Evolutionary conservation across 208 protist species (phyloP).

Genomic region (Crithidia fasciculata): DNA sequence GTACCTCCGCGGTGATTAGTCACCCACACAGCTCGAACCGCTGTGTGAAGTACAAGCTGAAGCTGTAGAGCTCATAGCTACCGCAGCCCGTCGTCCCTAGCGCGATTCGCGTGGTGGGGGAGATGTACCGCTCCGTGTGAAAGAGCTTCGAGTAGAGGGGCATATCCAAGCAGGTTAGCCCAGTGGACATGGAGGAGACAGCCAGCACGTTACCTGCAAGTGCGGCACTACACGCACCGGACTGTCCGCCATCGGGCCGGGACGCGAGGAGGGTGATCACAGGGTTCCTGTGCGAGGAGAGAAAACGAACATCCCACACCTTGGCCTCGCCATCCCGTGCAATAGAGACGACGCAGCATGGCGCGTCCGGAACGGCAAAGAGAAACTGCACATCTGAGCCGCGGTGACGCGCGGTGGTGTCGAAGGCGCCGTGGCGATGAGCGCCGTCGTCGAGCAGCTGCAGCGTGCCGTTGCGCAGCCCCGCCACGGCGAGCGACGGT

Average conservation of each 20-base stretch:
- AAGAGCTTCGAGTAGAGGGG: conserved; percentile 22
- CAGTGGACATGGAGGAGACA: conserved; percentile 20
- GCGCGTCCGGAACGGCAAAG: conserved; percentile 25
- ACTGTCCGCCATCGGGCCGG: conserved; percentile 24
- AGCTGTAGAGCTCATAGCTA: conserved; percentile 26
- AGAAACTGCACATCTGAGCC: conserved; percentile 43
- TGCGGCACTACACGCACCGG: conserved; percentile 17
- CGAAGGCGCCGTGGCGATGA: conserved; percentile 18
- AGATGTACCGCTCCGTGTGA: conserved; percentile 25
- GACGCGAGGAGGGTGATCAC: conserved; percentile 34
- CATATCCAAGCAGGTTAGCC: conserved; percentile 40
- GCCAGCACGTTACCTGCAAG: conserved; percentile 16
- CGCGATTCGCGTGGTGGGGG: conserved; percentile 16
- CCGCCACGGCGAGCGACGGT: conserved; percentile 14
- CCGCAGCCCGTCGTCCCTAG: conserved; percentile 12
- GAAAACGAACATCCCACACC: conserved; percentile 71
- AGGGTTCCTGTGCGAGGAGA: conserved; percentile 35
- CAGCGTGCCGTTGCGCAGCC: conserved; percentile 68
- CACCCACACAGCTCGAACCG: conserved; percentile 20
- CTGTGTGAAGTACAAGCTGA: conserved; percentile 25
- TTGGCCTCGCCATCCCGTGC: conserved; percentile 52
- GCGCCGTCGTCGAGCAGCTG: conserved; percentile 27
- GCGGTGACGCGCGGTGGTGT: conserved; percentile 39
- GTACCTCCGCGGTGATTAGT: neutral
- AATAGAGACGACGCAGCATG: conserved; percentile 65